Percentiles rank a stretch among this genome's conserved stretches.
Evolutionary conservation across 176 grass and related monocot species (phyloP).

Genomic region (Juncus inflexus): DNA sequence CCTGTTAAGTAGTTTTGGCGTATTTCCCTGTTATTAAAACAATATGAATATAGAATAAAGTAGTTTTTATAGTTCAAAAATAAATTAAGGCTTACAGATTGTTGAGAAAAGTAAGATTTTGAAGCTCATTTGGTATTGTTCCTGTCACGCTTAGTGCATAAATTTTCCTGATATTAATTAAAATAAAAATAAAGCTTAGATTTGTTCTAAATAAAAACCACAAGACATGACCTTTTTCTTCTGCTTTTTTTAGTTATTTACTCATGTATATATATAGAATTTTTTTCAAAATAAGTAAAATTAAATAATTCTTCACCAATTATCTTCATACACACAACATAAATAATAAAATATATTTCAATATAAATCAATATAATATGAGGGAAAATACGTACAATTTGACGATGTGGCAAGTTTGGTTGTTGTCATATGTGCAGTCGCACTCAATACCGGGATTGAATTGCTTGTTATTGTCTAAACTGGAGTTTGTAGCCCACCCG

Average conservation of each 20-base stretch:
- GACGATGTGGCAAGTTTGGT: conserved; percentile 27
- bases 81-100: conserved; percentile 39
- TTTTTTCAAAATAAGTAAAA: too few species aligned
- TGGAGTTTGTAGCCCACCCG: conserved; percentile 16
- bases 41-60: background rate
- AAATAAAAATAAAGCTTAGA: conserved; percentile 7
- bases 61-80: background rate
- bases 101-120: conserved; percentile 52
- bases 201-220: background rate
- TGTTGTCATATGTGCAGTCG: conserved; percentile 30
- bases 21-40: conserved; percentile 42
- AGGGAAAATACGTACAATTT: conserved; percentile 17
- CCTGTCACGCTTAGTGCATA: conserved; percentile 28
- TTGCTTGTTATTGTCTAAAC: background rate
- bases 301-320: too few species aligned
- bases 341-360: background rate
- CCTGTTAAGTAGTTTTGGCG: conserved; percentile 56
- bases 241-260: too few species aligned
- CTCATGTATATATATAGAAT: too few species aligned
- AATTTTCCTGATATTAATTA: conserved; percentile 45
- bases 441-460: conserved; percentile 38
- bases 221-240: too few species aligned
- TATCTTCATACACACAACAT: background rate
- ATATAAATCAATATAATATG: background rate
- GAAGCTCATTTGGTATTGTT: conserved; percentile 47